These are phyloP conservation scores for Colletotrichum tamarilloi DNA, from an alignment of 2,329 filamentous ascomycete genomes.

Conservation along the genomic window DNA sequence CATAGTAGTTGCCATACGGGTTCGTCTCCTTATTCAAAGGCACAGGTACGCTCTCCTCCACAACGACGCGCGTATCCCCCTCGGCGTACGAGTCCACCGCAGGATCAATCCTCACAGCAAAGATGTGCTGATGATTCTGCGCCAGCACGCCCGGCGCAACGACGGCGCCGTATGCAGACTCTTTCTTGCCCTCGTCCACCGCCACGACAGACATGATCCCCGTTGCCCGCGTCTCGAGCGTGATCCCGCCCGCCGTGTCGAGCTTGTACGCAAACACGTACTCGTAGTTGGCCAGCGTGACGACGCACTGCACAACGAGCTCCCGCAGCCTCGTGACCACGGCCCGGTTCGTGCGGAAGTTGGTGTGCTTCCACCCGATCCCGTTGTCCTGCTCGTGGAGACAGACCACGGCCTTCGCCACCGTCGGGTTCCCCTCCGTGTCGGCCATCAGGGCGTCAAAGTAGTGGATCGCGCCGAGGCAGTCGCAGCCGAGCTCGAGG, in stretches of 20 bases:
- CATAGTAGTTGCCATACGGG: constrained; percentile 71
- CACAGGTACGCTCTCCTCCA: constrained; percentile 51
- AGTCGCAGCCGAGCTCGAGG: constrained; percentile 75
- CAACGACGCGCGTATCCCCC: constrained; percentile 61
- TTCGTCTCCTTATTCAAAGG: constrained; percentile 63
- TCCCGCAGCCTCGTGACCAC: constrained; percentile 70
- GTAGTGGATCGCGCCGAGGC: constrained; percentile 74
- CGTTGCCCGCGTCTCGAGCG: constrained; percentile 72
- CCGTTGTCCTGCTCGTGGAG: constrained; percentile 79
- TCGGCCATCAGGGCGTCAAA: constrained; percentile 68
- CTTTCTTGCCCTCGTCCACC: constrained; percentile 65
- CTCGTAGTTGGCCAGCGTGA: constrained; percentile 78
- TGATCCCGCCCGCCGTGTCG: constrained; percentile 70
- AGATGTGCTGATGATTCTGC: constrained; percentile 78
- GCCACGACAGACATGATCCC: constrained; percentile 72
- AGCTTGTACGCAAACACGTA: constrained; percentile 67
- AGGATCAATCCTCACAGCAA: constrained; percentile 73
- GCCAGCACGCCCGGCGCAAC: constrained; percentile 74
- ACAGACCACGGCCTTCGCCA: constrained; percentile 70
- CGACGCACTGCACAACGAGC: constrained; percentile 75
- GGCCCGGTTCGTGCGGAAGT: constrained; percentile 72
- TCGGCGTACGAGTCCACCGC: constrained; percentile 63
- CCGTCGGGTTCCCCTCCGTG: constrained; percentile 62
- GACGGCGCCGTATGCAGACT: constrained; percentile 66
- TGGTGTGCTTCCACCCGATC: constrained; percentile 78